A percentile compares a stretch with the other conserved stretches of the same genome.
phyloP scores from a whole-genome alignment of 805 yeast species.

The Ogataea paraovalis region DNA sequence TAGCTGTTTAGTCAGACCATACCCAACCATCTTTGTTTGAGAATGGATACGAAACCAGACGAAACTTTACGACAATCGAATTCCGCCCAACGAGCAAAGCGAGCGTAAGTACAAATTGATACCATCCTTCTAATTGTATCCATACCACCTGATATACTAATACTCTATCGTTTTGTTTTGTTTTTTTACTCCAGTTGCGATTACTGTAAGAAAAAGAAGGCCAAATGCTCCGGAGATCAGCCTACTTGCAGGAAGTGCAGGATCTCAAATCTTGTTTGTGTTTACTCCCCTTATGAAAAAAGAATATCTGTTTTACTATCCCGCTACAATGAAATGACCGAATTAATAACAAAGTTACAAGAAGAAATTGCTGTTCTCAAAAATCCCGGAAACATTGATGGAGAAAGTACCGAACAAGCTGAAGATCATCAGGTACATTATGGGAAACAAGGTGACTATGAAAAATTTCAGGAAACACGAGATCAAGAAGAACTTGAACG shows the following conservation, averaged over 20 bases:
- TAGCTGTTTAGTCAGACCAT: not conserved
- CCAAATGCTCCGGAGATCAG: slow-evolving; percentile 23
- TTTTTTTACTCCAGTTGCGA: slow-evolving; percentile 13
- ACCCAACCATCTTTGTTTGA: not conserved
- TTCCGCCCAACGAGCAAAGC: not conserved
- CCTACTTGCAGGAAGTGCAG: slow-evolving; percentile 21
- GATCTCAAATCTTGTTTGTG: slow-evolving; percentile 11
- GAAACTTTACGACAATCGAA: not conserved
- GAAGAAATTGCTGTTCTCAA: slow-evolving; percentile 7
- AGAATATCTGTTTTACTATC: slow-evolving; percentile 20
- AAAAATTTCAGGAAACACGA: no score
- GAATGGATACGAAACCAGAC: not conserved
- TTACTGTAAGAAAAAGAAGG: slow-evolving; percentile 20
- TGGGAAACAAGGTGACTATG: not conserved
- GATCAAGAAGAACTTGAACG: no score
- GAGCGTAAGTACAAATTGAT: slow-evolving; percentile 1
- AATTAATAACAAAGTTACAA: slow-evolving; percentile 13
- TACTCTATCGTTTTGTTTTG: no score
- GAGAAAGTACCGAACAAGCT: not conserved
- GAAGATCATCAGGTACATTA: not conserved
- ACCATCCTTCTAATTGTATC: not conserved
- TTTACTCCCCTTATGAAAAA: slow-evolving; percentile 21
- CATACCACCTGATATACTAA: not conserved
- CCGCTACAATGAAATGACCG: slow-evolving; percentile 17
- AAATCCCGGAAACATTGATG: not conserved